Conservation (phyloP, 441 rosid species). For the Hura crepitans region DNA sequence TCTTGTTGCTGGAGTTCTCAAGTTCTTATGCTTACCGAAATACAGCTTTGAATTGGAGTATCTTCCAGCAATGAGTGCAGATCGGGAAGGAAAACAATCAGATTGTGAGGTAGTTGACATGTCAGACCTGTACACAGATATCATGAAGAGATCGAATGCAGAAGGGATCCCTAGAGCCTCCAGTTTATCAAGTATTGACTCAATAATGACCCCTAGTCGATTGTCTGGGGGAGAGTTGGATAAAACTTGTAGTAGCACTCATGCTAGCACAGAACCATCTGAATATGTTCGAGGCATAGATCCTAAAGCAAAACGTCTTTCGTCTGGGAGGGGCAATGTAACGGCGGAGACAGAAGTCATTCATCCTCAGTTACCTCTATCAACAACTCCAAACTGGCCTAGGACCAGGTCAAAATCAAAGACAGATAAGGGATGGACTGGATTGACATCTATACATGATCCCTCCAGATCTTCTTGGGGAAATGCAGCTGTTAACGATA, state of each 20-base stretch:
- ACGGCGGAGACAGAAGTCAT: conserved; percentile 76
- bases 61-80: conserved; percentile 77
- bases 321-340: conserved; percentile 68
- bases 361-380: conserved; percentile 73
- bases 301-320: conserved; percentile 78
- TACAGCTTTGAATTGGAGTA: conserved; percentile 92
- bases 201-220: conserved; percentile 78
- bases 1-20: conserved; percentile 93
- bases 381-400: conserved; percentile 87
- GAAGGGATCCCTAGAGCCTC: conserved; percentile 94
- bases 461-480: conserved; percentile 80
- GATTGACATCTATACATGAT: conserved; percentile 62
- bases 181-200: conserved; percentile 94
- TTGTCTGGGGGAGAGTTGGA: conserved; percentile 76
- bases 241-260: conserved; percentile 62
- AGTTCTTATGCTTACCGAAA: conserved; percentile 91
- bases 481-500: conserved; percentile 65
- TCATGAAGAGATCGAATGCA: conserved; percentile 66
- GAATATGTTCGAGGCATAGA: conserved; percentile 92
- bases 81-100: conserved; percentile 43
- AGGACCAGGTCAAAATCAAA: conserved; percentile 92
- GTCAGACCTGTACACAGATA: conserved; percentile 72
- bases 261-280: conserved; percentile 87
- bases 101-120: conserved; percentile 55
- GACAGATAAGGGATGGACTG: conserved; percentile 87